A percentile compares a stretch with the other conserved stretches of the same genome.
Conservation (phyloP, 257 asterid genomes). For the Nemophila menziesii region DNA sequence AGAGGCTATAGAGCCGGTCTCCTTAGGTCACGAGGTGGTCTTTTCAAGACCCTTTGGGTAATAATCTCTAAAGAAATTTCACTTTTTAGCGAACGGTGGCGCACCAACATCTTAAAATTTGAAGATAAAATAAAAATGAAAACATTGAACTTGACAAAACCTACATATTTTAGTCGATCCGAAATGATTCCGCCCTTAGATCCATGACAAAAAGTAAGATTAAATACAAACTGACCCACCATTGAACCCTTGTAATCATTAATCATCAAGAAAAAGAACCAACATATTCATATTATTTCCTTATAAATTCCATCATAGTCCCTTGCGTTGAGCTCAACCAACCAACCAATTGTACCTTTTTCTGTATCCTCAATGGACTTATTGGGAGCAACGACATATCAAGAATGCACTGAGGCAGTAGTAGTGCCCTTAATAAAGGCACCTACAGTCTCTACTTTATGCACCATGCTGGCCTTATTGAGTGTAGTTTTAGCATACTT, state of each 20-base stretch:
- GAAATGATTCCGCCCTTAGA: no score
- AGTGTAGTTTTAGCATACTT: constrained; percentile 36
- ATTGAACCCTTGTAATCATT: neutral
- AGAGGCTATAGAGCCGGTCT: no score
- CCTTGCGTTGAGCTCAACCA: neutral
- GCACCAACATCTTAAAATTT: neutral
- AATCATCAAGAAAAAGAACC: no score
- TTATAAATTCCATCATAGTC: neutral
- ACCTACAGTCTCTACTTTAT: constrained; percentile 10
- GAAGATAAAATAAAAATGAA: neutral
- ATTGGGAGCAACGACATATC: constrained; percentile 10
- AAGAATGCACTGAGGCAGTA: constrained; percentile 5
- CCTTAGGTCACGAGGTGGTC: no score
- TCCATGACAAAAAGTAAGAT: neutral
- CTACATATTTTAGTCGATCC: no score
- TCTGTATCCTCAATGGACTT: constrained; percentile 26
- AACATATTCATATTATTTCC: neutral
- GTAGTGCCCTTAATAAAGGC: constrained; percentile 11
- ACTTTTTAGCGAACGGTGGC: no score
- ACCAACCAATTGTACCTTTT: neutral
- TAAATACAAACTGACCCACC: neutral
- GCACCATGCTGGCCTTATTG: constrained; percentile 24
- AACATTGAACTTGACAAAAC: no score
- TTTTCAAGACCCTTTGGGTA: no score
- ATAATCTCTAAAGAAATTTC: no score